phyloP scores from a whole-genome alignment of 2,329 filamentous ascomycete species.

The Colletotrichum lindemuthianum region DNA sequence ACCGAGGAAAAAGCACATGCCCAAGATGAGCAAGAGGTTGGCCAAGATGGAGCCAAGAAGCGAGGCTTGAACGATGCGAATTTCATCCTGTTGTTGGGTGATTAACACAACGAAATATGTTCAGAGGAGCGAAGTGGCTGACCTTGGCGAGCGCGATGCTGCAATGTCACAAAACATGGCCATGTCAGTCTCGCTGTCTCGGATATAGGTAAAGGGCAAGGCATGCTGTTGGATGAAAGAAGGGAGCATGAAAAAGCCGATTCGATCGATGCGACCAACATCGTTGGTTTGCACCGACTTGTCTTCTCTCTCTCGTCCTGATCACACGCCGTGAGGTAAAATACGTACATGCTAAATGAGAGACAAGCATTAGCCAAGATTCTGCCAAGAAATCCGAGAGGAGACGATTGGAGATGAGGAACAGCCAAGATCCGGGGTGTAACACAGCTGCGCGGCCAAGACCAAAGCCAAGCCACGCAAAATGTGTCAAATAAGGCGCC shows the following conservation, averaged over 20 bases:
- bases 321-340: conserved; percentile 47
- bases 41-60: conserved; percentile 89
- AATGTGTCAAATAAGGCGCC: neutral
- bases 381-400: conserved; percentile 22
- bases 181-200: neutral
- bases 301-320: conserved; percentile 31
- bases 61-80: conserved; percentile 91
- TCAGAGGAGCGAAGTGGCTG: conserved; percentile 32
- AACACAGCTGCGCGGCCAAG: conserved; percentile 15
- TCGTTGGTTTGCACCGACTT: conserved; percentile 55
- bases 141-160: conserved; percentile 82
- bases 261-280: conserved; percentile 55
- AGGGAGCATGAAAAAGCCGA: conserved; percentile 48
- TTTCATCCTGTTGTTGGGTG: conserved; percentile 69
- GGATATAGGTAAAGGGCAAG: conserved; percentile 8
- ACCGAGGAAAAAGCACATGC: conserved; percentile 90
- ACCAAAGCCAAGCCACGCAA: conserved; percentile 25
- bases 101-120: neutral
- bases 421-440: conserved; percentile 28
- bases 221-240: conserved; percentile 36
- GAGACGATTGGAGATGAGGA: conserved; percentile 12
- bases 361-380: conserved; percentile 30
- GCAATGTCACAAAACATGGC: conserved; percentile 39
- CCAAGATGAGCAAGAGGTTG: conserved; percentile 87
- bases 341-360: conserved; percentile 62